These are phyloP conservation scores for Astrothelium subdiscretum DNA, from an alignment of 495 filamentous ascomycete genomes.

Conservation along the genomic window DNA sequence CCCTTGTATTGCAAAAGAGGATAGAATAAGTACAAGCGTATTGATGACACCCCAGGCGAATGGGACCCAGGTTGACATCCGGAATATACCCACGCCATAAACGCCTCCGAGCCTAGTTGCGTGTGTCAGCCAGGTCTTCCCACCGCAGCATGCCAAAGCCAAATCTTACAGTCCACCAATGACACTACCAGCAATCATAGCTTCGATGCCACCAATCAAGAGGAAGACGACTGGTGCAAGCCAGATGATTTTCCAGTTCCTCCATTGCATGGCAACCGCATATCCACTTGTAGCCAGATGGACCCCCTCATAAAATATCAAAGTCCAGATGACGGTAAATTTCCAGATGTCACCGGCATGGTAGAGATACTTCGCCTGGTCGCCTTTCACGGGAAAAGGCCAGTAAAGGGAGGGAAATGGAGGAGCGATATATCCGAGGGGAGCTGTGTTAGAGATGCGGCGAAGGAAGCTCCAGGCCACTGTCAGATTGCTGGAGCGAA, in stretches of 20 bases:
- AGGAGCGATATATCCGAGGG: slow-evolving; percentile 58
- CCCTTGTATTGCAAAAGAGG: slow-evolving; percentile 92
- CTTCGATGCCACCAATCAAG: slow-evolving; percentile 67
- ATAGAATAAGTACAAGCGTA: slow-evolving; percentile 76
- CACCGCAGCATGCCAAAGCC: background rate
- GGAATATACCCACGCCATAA: slow-evolving; percentile 77
- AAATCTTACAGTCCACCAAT: slow-evolving; percentile 73
- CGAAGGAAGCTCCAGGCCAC: slow-evolving; percentile 13
- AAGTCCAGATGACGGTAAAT: slow-evolving; percentile 85
- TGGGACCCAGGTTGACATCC: slow-evolving; percentile 96
- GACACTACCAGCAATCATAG: slow-evolving; percentile 73
- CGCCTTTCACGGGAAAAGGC: slow-evolving; percentile 45
- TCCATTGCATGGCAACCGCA: slow-evolving; percentile 54
- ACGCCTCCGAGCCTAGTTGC: slow-evolving; percentile 66
- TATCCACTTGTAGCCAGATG: slow-evolving; percentile 60
- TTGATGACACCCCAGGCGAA: slow-evolving; percentile 91
- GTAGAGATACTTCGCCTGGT: slow-evolving; percentile 57
- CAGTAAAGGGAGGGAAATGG: slow-evolving; percentile 83
- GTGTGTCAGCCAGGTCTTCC: slow-evolving; percentile 1
- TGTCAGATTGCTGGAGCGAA: background rate
- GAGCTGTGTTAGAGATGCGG: slow-evolving; percentile 37
- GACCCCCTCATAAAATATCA: slow-evolving; percentile 54
- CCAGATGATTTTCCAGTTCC: slow-evolving; percentile 66
- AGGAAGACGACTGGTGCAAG: slow-evolving; percentile 63
- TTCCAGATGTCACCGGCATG: slow-evolving; percentile 74